Evolutionary conservation across 2,329 filamentous ascomycete species (phyloP), one percentile per base, ranked within the genome.

Genomic region (Alternaria tenuissima): DNA sequence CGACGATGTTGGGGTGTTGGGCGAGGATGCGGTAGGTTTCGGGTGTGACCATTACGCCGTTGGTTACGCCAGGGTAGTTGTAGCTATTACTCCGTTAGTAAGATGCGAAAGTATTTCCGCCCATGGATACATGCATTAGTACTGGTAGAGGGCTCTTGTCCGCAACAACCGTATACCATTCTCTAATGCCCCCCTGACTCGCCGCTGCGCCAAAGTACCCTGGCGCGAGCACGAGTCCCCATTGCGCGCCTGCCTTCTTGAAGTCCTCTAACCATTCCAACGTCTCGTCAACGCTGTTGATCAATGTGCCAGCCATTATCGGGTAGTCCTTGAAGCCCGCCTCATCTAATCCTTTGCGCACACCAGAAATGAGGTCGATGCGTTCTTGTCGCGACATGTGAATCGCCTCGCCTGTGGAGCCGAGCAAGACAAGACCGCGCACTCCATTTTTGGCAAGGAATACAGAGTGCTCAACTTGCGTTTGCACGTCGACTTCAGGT

Each of bases 21-120:
- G 88, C 82, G 26, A 91, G 85, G 67, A 79, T 78, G 68, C 81
- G 86, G 70, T 87, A 88, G 0, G 87, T 88, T 8, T 84, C 81
- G 1, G 87, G 85, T 0, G 83, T 79, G 59, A 90, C 82, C 67
- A 83, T 82, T 68, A 90, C 80, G 68, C 87, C 86, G 80, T 90
- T 91, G 9, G 87, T 88, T 22, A 91, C 88, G 52, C 86, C 88
- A 1, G 88, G 88, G 76, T 89, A 89, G 76, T 89, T 85, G 75
- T 89, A 89, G 58, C 84, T 87, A 5, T 36, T 8, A 58, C 18
- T n/a, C 12, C 22, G 34, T 59, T 28, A 47, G 36, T 34, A 43
- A 3, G 8, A 6, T 24, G 8, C 44, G 9, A 11, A 30, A 14
- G 3, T 16, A 12, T 16, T 34, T n/a, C 18, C 9, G 30, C 34